Conservation (phyloP, 164 flowering plant genomes). For the Tetracentron sinense region DNA sequence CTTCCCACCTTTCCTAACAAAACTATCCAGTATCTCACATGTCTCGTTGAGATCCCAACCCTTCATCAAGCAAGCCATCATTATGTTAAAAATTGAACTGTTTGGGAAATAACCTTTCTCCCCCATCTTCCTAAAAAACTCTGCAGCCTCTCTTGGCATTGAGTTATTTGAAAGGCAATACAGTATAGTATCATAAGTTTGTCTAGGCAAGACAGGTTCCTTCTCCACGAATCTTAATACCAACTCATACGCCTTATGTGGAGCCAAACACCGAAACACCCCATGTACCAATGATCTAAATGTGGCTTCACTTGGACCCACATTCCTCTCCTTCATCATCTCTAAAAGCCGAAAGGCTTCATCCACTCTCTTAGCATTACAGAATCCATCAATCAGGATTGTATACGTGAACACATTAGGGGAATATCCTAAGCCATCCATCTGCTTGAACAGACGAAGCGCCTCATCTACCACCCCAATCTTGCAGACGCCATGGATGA, state of each 20-base stretch:
- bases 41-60: slow-evolving; percentile 50
- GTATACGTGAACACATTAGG: slow-evolving; percentile 87
- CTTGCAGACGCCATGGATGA: slow-evolving; percentile 87
- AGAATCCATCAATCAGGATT: slow-evolving; percentile 76
- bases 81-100: slow-evolving; percentile 44
- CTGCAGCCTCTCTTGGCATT: slow-evolving; percentile 57
- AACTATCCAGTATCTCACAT: slow-evolving; percentile 46
- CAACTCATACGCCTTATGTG: slow-evolving; percentile 50
- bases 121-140: slow-evolving; percentile 36
- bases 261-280: slow-evolving; percentile 47
- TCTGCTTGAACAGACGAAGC: slow-evolving; percentile 72
- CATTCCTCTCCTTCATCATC: slow-evolving; percentile 58
- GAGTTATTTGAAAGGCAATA: slow-evolving; percentile 51
- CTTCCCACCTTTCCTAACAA: slow-evolving; percentile 41
- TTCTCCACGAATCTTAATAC: slow-evolving; percentile 37
- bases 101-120: slow-evolving; percentile 58
- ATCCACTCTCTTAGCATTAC: slow-evolving; percentile 62
- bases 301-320: slow-evolving; percentile 76
- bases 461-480: slow-evolving; percentile 89
- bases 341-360: slow-evolving; percentile 63
- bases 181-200: slow-evolving; percentile 52
- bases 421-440: slow-evolving; percentile 50
- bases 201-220: slow-evolving; percentile 35
- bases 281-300: slow-evolving; percentile 85
- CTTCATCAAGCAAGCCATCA: slow-evolving; percentile 54